Evolutionary conservation across 495 filamentous ascomycete genomes (phyloP).

Genomic region (Penicillium subrubescens): DNA sequence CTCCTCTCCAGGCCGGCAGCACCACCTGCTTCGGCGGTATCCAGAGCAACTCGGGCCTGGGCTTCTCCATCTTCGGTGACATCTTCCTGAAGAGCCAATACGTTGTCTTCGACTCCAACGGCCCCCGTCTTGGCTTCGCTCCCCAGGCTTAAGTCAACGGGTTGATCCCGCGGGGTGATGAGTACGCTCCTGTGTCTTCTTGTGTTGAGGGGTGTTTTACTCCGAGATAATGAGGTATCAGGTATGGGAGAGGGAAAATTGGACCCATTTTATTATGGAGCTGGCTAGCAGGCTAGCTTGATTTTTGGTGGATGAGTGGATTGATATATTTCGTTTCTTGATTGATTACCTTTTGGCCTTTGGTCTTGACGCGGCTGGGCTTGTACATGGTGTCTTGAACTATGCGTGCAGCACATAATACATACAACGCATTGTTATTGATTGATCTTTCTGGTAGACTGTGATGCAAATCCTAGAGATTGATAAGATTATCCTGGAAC

Average conservation of each 20-base stretch:
- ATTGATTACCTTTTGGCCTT: slow-evolving; percentile 15
- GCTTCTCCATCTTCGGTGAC: slow-evolving; percentile 73
- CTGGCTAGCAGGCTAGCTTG: slow-evolving; percentile 24
- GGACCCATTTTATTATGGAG: background rate
- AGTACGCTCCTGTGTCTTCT: background rate
- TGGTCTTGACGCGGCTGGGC: slow-evolving; percentile 22
- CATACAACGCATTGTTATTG: slow-evolving; percentile 17
- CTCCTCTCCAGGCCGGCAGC: slow-evolving; percentile 42
- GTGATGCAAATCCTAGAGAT: no score
- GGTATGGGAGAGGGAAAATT: background rate
- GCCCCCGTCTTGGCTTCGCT: slow-evolving; percentile 64
- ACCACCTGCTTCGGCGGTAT: slow-evolving; percentile 65
- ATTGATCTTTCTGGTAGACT: background rate
- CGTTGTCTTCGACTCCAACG: slow-evolving; percentile 68
- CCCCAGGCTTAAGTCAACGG: slow-evolving; percentile 34
- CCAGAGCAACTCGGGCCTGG: slow-evolving; percentile 62
- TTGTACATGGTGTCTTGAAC: slow-evolving; percentile 29
- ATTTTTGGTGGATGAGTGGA: slow-evolving; percentile 12
- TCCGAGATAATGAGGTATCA: background rate
- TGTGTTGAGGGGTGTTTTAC: background rate
- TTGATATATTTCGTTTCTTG: slow-evolving; percentile 8
- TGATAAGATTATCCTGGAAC: no score
- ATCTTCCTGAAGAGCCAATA: slow-evolving; percentile 79
- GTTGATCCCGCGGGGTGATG: slow-evolving; percentile 1
- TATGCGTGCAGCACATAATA: slow-evolving; percentile 24